Conservation (phyloP, 768 basidiomycete species). For the Sarcomyxa edulis region DNA sequence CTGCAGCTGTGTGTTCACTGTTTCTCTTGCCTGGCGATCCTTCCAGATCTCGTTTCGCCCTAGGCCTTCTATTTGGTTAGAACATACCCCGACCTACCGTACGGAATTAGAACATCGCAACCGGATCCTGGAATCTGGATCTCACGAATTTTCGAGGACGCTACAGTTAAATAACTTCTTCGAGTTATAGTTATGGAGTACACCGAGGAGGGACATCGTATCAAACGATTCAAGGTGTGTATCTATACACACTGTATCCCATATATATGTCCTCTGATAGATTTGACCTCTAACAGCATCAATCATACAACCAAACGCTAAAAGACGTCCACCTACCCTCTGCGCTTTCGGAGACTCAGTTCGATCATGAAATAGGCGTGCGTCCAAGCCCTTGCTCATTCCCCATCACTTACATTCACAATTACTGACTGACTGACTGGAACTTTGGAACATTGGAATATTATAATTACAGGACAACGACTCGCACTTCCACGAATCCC, state of each 20-base stretch:
- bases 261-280: no score
- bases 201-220: conserved; percentile 23
- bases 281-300: no score
- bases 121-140: no score
- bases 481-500: conserved; percentile 71
- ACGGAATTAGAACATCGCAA: no score
- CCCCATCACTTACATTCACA: not conserved
- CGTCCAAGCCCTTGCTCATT: conserved; percentile 17
- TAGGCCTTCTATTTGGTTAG: no score
- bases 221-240: conserved; percentile 49
- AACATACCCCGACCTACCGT: no score
- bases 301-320: conserved; percentile 63
- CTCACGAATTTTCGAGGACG: no score
- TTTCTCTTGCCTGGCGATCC: no score
- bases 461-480: conserved; percentile 54
- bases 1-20: no score
- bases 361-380: conserved; percentile 59
- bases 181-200: conserved; percentile 14
- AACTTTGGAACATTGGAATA: not conserved
- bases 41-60: no score
- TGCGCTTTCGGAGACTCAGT: conserved; percentile 45
- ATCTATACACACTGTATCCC: no score
- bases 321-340: conserved; percentile 73
- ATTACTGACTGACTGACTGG: conserved; percentile 16
- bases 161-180: no score